These are phyloP conservation scores for Fusarium abutilonis DNA, from an alignment of 2,329 filamentous ascomycete species.

Conservation along the genomic window DNA sequence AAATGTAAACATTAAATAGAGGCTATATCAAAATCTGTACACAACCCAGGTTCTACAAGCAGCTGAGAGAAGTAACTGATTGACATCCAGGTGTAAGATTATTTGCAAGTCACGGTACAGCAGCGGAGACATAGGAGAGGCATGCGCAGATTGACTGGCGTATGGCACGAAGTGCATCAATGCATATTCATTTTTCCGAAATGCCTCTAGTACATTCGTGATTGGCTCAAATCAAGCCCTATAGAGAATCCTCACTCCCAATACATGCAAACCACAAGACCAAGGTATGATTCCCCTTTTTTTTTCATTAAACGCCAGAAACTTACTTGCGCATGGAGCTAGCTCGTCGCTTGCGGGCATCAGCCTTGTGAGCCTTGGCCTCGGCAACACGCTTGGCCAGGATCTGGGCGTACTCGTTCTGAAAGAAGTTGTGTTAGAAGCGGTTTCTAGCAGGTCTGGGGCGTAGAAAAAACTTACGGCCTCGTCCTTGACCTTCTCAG, in stretches of 20 bases:
- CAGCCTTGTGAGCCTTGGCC: conserved; percentile 92
- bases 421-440: conserved; percentile 15
- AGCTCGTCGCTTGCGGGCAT: conserved; percentile 95
- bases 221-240: conserved; percentile 46
- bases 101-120: not conserved
- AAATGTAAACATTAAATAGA: not conserved
- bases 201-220: conserved; percentile 54
- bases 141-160: conserved; percentile 24
- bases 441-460: fast-evolving
- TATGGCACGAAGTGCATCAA: conserved; percentile 45
- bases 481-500: conserved; percentile 98
- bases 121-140: not conserved
- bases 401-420: conserved; percentile 98
- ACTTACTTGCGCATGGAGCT: conserved; percentile 92
- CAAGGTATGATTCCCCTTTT: conserved; percentile 51
- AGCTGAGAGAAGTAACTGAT: no score
- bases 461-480: conserved; percentile 73
- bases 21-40: no score
- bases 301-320: conserved; percentile 50
- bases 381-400: conserved; percentile 97
- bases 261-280: conserved; percentile 56
- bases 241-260: conserved; percentile 53
- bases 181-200: conserved; percentile 49
- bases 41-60: no score
- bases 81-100: not conserved